Base-by-base conservation (phyloP, 495 filamentous ascomycete genomes). In the Evernia prunastri region DNA sequence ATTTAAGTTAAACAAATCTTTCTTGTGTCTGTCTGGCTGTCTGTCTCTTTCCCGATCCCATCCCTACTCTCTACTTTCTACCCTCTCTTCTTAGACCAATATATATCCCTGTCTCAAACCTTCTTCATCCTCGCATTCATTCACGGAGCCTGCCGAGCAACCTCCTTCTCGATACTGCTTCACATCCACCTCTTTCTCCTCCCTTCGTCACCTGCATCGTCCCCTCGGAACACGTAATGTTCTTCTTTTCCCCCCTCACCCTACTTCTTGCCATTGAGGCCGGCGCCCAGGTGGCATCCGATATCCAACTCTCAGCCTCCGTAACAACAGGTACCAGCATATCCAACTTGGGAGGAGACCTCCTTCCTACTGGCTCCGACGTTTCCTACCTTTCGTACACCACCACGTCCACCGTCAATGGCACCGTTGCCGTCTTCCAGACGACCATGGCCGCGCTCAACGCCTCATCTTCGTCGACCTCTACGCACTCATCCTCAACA, bases 401-500 rank as follows among this genome's bases (percentile, higher is more conserved):
- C 45, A 67, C 68, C 8, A 70, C 54, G 23, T 63, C 43, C 31
- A 70, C 53, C 40, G 2, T 64, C 42, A 68, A 64, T 51, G 66
- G 60, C 35, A 61, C 56, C 17, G 66, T 35, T 36, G 29, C 39
- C 40, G 20, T 53, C 13, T 49, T 68, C 20, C 63, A 56, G 20
- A 68, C 60, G 43, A 63, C 60, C 20, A 59, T 64, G 18, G 68
- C 66, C 29, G 58, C 53, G 0, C 67, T 71, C 60, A 80, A 80
- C 63, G 68, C 68, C 37, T 69, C 77, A 72, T n/a, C 43, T 47
- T 23, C 68, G 29, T 39, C 59, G 1, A 66, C 65, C 18, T 60
- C 69, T 31, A 67, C 58, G 9, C 68, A 57, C 35, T 67, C 75
- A 33, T 71, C 71, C 0, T 71, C 74, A 20, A 64, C 76, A 51